Percentiles rank a stretch among this genome's conserved stretches.
Conservation (phyloP, 2,329 filamentous ascomycete genomes). For the Bisporella sp. region DNA sequence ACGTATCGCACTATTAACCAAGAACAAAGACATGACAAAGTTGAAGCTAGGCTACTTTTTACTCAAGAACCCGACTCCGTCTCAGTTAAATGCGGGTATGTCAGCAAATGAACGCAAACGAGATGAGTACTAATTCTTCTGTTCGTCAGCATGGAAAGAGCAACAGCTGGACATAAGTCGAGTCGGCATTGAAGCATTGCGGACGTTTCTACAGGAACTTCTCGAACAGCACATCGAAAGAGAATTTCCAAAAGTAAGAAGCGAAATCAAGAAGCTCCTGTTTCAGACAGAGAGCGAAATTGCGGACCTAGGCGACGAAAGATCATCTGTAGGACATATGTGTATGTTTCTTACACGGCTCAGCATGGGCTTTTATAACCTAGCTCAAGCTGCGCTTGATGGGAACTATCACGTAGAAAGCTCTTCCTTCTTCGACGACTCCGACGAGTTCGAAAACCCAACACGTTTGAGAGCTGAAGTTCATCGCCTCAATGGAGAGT, state of each 20-base stretch:
- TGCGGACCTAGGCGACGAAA: conserved; percentile 9
- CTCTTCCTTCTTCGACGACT: conserved; percentile 3
- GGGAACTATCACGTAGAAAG: conserved; percentile 15
- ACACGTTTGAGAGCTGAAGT: conserved; percentile 22
- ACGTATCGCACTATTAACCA: conserved; percentile 1
- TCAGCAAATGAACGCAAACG: background rate
- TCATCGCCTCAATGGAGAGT: conserved; percentile 20
- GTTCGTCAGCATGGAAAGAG: background rate
- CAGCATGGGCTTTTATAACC: conserved; percentile 19
- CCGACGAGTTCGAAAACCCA: conserved; percentile 1
- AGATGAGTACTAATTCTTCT: background rate
- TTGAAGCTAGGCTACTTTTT: background rate
- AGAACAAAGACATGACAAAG: conserved; percentile 5
- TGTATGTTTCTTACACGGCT: conserved; percentile 16
- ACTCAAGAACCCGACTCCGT: background rate
- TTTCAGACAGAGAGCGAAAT: conserved; percentile 5
- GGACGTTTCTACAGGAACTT: no score
- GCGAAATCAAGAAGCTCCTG: no score
- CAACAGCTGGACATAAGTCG: no score
- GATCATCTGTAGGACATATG: conserved; percentile 13
- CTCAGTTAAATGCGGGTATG: background rate
- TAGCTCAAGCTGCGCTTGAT: conserved; percentile 21
- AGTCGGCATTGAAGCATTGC: no score
- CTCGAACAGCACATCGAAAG: no score
- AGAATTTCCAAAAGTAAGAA: no score